Evolutionary conservation across 2,329 filamentous ascomycete species (phyloP).

Genomic region (Fusarium falciforme): DNA sequence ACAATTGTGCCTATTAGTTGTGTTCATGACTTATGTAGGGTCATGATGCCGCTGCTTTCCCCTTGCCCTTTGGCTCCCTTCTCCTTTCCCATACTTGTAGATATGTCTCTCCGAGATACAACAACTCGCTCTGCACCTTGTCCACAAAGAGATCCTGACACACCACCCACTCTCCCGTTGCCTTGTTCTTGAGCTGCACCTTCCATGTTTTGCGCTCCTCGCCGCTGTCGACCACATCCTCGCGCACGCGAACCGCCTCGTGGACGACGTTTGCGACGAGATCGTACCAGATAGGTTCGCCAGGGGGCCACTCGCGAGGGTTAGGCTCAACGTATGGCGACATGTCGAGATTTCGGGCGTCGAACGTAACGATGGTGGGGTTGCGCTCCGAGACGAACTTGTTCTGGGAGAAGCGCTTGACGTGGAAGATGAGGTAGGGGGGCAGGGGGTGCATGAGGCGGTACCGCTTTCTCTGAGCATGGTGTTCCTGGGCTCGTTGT

Average conservation of each 20-base stretch:
- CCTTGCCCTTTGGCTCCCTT: slow-evolving; percentile 61
- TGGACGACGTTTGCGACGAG: slow-evolving; percentile 94
- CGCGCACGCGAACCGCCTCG: slow-evolving; percentile 80
- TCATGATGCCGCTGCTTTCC: slow-evolving; percentile 36
- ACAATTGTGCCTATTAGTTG: slow-evolving; percentile 15
- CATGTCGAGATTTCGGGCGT: slow-evolving; percentile 84
- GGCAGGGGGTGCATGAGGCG: slow-evolving; percentile 90
- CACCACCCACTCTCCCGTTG: slow-evolving; percentile 88
- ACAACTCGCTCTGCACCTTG: slow-evolving; percentile 84
- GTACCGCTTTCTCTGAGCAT: slow-evolving; percentile 89
- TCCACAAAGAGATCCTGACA: slow-evolving; percentile 96
- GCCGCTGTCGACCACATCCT: slow-evolving; percentile 89
- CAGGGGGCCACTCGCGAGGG: slow-evolving; percentile 73
- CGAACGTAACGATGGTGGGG: slow-evolving; percentile 97
- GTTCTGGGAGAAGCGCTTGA: slow-evolving; percentile 97
- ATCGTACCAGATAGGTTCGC: slow-evolving; percentile 93
- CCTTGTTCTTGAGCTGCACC: slow-evolving; percentile 86
- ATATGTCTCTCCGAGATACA: slow-evolving; percentile 95
- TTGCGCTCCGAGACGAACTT: slow-evolving; percentile 97
- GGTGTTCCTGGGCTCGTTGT: slow-evolving; percentile 84
- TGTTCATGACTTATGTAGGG: slow-evolving; percentile 5
- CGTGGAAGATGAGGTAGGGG: slow-evolving; percentile 90
- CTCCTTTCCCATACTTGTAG: slow-evolving; percentile 96
- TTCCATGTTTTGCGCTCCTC: slow-evolving; percentile 94
- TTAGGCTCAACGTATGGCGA: slow-evolving; percentile 92